Base-by-base conservation (phyloP, 768 basidiomycete genomes). In the Suillus bovinus region DNA sequence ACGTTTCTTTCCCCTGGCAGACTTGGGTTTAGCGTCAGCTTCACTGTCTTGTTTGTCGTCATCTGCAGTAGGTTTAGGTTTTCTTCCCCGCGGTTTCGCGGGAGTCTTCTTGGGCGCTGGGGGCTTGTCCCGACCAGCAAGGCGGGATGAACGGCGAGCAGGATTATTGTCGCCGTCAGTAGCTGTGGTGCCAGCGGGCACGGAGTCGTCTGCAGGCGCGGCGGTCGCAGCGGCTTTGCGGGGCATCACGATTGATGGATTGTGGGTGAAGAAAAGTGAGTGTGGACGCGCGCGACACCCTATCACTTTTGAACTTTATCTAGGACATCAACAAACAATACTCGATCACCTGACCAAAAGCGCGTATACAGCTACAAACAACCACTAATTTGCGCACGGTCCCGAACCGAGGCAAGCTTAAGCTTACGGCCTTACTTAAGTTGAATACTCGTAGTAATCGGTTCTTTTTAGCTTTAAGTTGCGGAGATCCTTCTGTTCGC, bases 91-190 rank as follows among this genome's bases (percentile, higher is more conserved):
- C 53, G 88, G 86, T 76, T 90, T 90, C 7, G 85, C 79, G 27
- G 82, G 78, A 50, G 84, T 76, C 72, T 86, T 90, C 83, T 88
- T 89, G 7, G 78, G 74, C 44, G 72, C 46, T 31, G 77, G 86
- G 2, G 77, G 71, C 73, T 86, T 89, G 59, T 87, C 87, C 63
- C 84, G 81, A 31, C 87, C 88, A 74, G 90, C 90, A 77, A 91
- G 90, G 69, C 89, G 86, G 36, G 83, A 76, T 9, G 89, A 90
- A 76, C 89, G 89, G 73, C 89, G 88, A 41, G 89, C 89, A 70
- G 79, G 80, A 6, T 74, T 62, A 11, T 71, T 56, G 17, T 56
- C 55, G 13, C 55, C 55, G 47, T 81, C 80, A 49, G 77, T 76
- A 20, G 39, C 49, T 1, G 63, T 11, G 1, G 38, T 20, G 11